phyloP scores from a whole-genome alignment of 2,329 filamentous ascomycete genomes.

The Fusarium abutilonis region DNA sequence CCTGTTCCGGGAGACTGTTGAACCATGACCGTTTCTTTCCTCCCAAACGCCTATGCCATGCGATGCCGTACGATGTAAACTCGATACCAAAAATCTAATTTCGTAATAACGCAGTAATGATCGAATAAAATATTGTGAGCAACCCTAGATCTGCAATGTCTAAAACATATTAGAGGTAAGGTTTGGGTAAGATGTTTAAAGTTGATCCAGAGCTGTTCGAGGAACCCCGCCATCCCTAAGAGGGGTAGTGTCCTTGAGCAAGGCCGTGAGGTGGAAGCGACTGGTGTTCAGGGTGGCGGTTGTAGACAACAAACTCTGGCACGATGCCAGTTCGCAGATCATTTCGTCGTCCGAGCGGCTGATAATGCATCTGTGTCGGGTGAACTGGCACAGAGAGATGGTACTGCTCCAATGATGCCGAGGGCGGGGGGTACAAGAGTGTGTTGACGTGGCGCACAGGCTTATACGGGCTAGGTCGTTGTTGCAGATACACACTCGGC shows the following conservation, averaged over 20 bases:
- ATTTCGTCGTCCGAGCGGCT: conserved; percentile 75
- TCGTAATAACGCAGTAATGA: conserved; percentile 30
- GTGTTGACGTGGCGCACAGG: conserved; percentile 90
- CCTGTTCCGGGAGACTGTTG: conserved; percentile 23
- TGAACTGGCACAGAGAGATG: conserved; percentile 65
- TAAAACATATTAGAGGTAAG: conserved; percentile 14
- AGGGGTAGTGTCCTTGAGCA: conserved; percentile 50
- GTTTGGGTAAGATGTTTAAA: background rate
- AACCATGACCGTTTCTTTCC: conserved; percentile 31
- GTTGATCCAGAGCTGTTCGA: conserved; percentile 5
- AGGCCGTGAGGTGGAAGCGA: conserved; percentile 40
- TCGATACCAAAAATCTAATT: conserved; percentile 33
- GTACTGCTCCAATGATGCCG: conserved; percentile 79
- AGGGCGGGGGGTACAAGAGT: conserved; percentile 87
- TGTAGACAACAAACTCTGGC: conserved; percentile 65
- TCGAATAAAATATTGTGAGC: conserved; percentile 21
- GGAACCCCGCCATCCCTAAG: conserved; percentile 47
- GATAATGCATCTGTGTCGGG: conserved; percentile 84
- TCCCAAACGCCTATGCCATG: conserved; percentile 48
- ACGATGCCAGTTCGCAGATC: conserved; percentile 76
- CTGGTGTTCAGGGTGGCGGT: conserved; percentile 48
- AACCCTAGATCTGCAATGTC: conserved; percentile 10
- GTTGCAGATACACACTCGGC: conserved; percentile 85
- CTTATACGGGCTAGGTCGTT: conserved; percentile 91
- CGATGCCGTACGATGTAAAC: conserved; percentile 43